A percentile compares a stretch with the other conserved stretches of the same genome.
phyloP scores from a whole-genome alignment of 2,329 filamentous ascomycete genomes.

The Exophiala phaeomuriformis region DNA sequence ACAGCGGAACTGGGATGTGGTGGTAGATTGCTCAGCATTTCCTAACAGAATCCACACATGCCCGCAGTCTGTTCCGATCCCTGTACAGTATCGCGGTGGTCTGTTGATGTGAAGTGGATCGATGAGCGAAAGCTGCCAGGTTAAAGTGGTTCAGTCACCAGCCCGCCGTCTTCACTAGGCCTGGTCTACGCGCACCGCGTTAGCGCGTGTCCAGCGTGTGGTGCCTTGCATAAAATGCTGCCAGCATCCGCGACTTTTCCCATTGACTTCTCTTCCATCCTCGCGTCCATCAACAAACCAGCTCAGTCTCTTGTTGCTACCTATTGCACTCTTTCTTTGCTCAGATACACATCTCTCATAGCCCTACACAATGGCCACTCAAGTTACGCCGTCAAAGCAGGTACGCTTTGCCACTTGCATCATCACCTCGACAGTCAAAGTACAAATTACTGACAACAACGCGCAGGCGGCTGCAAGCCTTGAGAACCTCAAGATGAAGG shows the following conservation, averaged over 20 bases:
- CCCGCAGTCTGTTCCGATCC: not conserved
- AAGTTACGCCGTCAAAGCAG: slow-evolving; percentile 68
- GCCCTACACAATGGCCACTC: slow-evolving; percentile 59
- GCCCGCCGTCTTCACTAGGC: not conserved
- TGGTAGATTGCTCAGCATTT: slow-evolving; percentile 8
- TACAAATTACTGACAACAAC: slow-evolving; percentile 35
- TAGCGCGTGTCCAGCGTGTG: slow-evolving; percentile 6
- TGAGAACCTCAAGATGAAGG: slow-evolving; percentile 77
- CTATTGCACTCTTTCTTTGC: slow-evolving; percentile 15
- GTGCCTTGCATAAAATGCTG: slow-evolving; percentile 9
- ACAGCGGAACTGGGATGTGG: not conserved
- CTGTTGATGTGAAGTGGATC: slow-evolving; percentile 13
- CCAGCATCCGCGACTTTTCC: slow-evolving; percentile 9
- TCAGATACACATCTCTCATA: slow-evolving; percentile 16
- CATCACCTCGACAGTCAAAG: slow-evolving; percentile 29
- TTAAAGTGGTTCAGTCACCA: not conserved
- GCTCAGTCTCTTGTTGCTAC: slow-evolving; percentile 1
- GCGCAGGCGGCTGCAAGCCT: slow-evolving; percentile 75
- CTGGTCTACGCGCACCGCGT: slow-evolving; percentile 1
- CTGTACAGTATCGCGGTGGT: slow-evolving; percentile 4
- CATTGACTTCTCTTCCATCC: slow-evolving; percentile 17
- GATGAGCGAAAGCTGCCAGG: slow-evolving; percentile 1
- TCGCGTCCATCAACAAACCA: slow-evolving; percentile 10
- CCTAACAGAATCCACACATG: slow-evolving; percentile 10
- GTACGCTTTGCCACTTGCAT: slow-evolving; percentile 46